Base-by-base conservation (phyloP, 2,329 filamentous ascomycete species). In the Fusarium neocosmosporiellum region DNA sequence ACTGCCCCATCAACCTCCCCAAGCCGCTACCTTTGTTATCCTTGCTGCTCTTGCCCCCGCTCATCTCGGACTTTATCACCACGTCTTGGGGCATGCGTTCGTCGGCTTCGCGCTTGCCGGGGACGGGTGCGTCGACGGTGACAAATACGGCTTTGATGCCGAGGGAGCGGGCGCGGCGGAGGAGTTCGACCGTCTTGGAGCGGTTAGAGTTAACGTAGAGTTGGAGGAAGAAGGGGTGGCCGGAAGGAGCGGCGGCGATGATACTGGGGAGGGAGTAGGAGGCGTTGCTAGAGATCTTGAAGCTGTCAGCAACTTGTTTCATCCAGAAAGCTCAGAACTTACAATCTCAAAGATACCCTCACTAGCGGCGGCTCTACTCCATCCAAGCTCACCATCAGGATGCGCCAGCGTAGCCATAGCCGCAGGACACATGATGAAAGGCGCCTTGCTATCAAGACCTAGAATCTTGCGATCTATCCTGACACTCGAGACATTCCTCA, bases 341-440 rank as follows among this genome's bases (percentile, higher is more conserved):
- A 77, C 76, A 63, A 78, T 77, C 59, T 78, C 76, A 53, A 78
- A 77, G 46, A 78, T 78, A 4, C 76, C 76, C 39, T 78, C 75
- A 36, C 64, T 78, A 0, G 76, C 71, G n/a, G 72, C 76, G 8
- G 74, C 76, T n/a, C 76, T 66, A 34, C 76, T 78, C 76, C 76
- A 78, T n/a, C 71, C 76, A 50, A 78, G 69, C 79, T 93, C 91
- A n/a, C 91, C 91, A 29, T 91, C 87, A 0, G 88, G 86, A 74
- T 93, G 90, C 54, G 91, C 89, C 63, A 92, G 80, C 59, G 85
- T 87, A 5, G 88, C 90, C 87, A 92, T 90, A 3, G 89, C 89
- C 2, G 91, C 89, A 0, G 91, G 91, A 36, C 88, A 87, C 69
- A 89, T 87, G 78, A 92, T 92, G 31, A 93, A 83, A 0, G 91